These are phyloP conservation scores for Skeletonema tropicum DNA, from an alignment of 108 stramenopile species.

Conservation along the genomic window DNA sequence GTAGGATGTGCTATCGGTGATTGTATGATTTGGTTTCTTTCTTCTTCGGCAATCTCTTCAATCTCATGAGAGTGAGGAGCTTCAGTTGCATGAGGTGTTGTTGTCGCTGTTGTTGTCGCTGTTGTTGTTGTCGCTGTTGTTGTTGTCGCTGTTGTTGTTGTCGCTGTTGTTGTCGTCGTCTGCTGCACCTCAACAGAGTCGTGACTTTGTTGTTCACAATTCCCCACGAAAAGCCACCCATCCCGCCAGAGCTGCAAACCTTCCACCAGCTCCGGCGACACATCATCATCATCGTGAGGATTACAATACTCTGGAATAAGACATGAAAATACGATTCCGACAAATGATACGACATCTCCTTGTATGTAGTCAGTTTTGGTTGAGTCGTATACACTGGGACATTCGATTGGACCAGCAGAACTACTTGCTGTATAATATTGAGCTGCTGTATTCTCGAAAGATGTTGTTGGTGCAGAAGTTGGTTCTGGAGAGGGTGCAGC, in stretches of 20 bases:
- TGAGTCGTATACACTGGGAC: not conserved
- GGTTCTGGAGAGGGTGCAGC: not conserved
- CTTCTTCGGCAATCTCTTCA: not conserved
- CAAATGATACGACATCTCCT: not conserved
- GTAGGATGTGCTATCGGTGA: not conserved
- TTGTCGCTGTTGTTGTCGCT: too few relatives aligned
- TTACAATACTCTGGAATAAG: not conserved
- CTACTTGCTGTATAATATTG: not conserved
- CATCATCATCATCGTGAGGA: conserved; percentile 1
- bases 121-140: not conserved
- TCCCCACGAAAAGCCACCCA: not conserved
- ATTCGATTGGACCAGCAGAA: not conserved
- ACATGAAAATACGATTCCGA: not conserved
- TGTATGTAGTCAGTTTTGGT: not conserved
- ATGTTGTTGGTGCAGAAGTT: not conserved
- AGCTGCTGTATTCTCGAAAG: too few relatives aligned
- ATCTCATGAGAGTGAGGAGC: not conserved
- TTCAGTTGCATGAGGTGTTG: not conserved
- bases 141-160: not conserved
- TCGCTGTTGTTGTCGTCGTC: not conserved
- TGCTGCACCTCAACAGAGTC: not conserved
- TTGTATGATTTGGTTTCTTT: not conserved
- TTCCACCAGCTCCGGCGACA: not conserved
- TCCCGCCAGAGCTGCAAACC: not conserved
- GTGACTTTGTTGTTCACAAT: not conserved